Percentiles rank a stretch among this genome's conserved stretches.
These are phyloP conservation scores for Aspergillus incahuasiensis DNA, from an alignment of 495 filamentous ascomycete genomes.

Conservation along the genomic window DNA sequence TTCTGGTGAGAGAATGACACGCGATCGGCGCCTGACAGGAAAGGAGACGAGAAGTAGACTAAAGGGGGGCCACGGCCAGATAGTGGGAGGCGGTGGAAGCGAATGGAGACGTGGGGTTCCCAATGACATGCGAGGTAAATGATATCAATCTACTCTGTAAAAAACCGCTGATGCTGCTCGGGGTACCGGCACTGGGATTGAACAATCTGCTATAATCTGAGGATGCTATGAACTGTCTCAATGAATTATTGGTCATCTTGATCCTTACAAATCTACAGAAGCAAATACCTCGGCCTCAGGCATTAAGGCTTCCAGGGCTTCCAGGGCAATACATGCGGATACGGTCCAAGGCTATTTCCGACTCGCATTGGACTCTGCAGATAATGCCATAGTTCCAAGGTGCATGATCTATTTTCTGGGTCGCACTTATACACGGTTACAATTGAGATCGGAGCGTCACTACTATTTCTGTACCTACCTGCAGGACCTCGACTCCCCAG, in stretches of 20 bases:
- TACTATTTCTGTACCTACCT: not conserved
- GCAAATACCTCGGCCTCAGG: not conserved
- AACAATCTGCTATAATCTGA: not conserved
- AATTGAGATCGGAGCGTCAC: not conserved
- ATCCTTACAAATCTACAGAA: not conserved
- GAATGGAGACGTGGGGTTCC: constrained; percentile 9
- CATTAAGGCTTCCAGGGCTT: not conserved
- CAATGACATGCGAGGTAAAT: not conserved
- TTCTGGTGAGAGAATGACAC: constrained; percentile 16
- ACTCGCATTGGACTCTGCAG: not conserved
- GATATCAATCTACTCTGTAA: not conserved
- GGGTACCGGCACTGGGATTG: not conserved
- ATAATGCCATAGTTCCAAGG: not conserved
- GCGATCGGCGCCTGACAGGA: constrained; percentile 18
- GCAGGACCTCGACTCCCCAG: not conserved
- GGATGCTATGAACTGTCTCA: not conserved
- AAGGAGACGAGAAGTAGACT: constrained; percentile 9
- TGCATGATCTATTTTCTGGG: not conserved
- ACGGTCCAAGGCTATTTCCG: not conserved
- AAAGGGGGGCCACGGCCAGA: not conserved
- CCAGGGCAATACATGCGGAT: not conserved
- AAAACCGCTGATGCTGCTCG: not conserved
- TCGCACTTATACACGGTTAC: not conserved
- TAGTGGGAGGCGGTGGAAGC: not conserved
- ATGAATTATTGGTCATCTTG: not conserved